Percentiles rank a stretch among this genome's conserved stretches.
These are phyloP conservation scores for Verticillium tricorpus DNA, from an alignment of 2,329 filamentous ascomycete genomes.

Conservation along the genomic window DNA sequence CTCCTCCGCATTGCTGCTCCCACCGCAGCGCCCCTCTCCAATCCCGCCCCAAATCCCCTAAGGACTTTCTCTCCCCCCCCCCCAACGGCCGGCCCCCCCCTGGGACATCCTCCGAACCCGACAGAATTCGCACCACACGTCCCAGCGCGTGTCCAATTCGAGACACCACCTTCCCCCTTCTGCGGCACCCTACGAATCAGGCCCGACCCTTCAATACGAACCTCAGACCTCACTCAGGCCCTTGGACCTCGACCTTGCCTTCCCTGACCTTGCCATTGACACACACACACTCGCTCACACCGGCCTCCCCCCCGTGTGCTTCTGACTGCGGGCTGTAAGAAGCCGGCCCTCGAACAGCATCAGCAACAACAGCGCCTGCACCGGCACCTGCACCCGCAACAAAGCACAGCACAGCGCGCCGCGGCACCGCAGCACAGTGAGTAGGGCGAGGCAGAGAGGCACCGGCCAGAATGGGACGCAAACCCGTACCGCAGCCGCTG, in stretches of 20 bases:
- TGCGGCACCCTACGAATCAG: neutral
- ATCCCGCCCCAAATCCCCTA: neutral
- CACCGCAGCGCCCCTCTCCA: neutral
- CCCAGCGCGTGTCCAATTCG: neutral
- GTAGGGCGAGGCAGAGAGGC: neutral
- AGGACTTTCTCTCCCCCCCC: neutral
- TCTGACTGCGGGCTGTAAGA: neutral
- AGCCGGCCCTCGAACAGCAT: neutral
- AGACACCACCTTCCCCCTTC: neutral
- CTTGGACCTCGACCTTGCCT: neutral
- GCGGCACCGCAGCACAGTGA: conserved; percentile 16
- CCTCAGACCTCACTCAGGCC: neutral
- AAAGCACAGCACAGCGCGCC: neutral
- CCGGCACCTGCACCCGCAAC: neutral
- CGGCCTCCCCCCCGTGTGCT: neutral
- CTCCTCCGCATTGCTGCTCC: neutral
- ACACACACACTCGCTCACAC: neutral
- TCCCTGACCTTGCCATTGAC: neutral
- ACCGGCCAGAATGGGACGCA: conserved; percentile 45
- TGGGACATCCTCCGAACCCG: neutral
- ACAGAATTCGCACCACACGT: neutral
- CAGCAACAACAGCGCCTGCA: neutral
- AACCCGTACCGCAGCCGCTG: conserved; percentile 54
- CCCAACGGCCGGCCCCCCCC: neutral
- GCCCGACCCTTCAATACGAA: neutral